Evolutionary conservation across 495 filamentous ascomycete genomes (phyloP).

Genomic region (Neurospora sp.): DNA sequence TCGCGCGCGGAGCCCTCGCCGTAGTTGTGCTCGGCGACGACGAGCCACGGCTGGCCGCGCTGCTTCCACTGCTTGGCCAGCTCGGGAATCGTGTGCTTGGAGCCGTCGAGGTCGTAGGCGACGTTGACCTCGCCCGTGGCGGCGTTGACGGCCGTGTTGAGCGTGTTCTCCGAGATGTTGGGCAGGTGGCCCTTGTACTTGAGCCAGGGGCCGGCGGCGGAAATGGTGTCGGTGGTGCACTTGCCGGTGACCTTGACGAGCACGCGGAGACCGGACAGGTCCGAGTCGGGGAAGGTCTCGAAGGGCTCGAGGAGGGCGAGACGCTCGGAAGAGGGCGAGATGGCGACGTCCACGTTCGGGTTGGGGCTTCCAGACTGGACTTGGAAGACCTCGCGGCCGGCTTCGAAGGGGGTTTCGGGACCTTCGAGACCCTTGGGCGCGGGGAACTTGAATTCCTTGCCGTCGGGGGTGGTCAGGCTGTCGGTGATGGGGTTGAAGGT

Average conservation of each 20-base stretch:
- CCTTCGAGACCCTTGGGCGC: slow-evolving; percentile 72
- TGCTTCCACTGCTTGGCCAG: slow-evolving; percentile 74
- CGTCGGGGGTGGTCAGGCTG: slow-evolving; percentile 67
- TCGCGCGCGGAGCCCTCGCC: slow-evolving; percentile 92
- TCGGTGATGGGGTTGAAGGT: slow-evolving; percentile 97
- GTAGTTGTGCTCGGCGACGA: slow-evolving; percentile 96
- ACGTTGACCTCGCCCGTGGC: slow-evolving; percentile 86
- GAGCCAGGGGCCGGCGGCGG: slow-evolving; percentile 91
- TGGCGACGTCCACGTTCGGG: slow-evolving; percentile 51
- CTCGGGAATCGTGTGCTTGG: slow-evolving; percentile 63
- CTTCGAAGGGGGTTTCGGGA: slow-evolving; percentile 66
- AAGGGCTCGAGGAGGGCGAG: slow-evolving; percentile 90
- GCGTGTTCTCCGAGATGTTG: slow-evolving; percentile 93
- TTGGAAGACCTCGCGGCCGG: slow-evolving; percentile 65
- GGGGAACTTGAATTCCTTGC: slow-evolving; percentile 74
- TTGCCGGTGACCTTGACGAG: slow-evolving; percentile 94
- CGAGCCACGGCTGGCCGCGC: slow-evolving; percentile 66
- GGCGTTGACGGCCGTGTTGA: slow-evolving; percentile 88
- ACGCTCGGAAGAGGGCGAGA: slow-evolving; percentile 77
- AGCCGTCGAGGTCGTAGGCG: slow-evolving; percentile 73
- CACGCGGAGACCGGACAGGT: slow-evolving; percentile 64
- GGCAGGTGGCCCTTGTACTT: slow-evolving; percentile 99
- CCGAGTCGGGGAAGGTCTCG: slow-evolving; percentile 64
- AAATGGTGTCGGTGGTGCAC: slow-evolving; percentile 98
- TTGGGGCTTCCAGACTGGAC: slow-evolving; percentile 62